Evolutionary conservation across 2,329 filamentous ascomycete genomes (phyloP).

Genomic region (Stemphylium beticola): DNA sequence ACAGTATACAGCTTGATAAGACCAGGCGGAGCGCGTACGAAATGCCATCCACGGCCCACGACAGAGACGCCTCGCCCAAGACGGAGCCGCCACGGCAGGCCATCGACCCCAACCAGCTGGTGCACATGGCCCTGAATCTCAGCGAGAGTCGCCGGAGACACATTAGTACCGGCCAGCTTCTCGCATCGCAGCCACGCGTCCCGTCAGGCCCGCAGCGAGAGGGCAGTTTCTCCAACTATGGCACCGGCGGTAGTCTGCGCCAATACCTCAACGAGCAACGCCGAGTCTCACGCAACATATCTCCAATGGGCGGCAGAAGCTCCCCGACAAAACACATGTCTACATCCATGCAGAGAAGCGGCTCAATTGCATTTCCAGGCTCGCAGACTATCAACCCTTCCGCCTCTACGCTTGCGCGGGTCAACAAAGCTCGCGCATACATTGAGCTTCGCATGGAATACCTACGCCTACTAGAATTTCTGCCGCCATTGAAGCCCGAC

Average conservation of each 20-base stretch:
- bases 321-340: slow-evolving; percentile 44
- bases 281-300: slow-evolving; percentile 65
- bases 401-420: slow-evolving; percentile 77
- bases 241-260: slow-evolving; percentile 65
- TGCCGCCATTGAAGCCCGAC: slow-evolving; percentile 73
- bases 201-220: slow-evolving; percentile 51
- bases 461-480: slow-evolving; percentile 74
- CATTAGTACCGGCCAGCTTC: slow-evolving; percentile 62
- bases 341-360: slow-evolving; percentile 31
- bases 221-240: slow-evolving; percentile 49
- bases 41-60: slow-evolving; percentile 8
- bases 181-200: slow-evolving; percentile 56
- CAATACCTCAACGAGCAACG: slow-evolving; percentile 77
- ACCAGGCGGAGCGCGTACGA: slow-evolving; percentile 19
- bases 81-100: slow-evolving; percentile 57
- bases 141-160: slow-evolving; percentile 77
- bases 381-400: slow-evolving; percentile 69
- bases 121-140: slow-evolving; percentile 87
- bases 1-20: slow-evolving; percentile 28
- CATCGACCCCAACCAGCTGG: slow-evolving; percentile 84
- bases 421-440: slow-evolving; percentile 82
- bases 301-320: slow-evolving; percentile 57
- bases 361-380: slow-evolving; percentile 30
- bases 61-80: slow-evolving; percentile 13
- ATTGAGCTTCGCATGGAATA: slow-evolving; percentile 89